These are phyloP conservation scores for Elaphomyces granulatus DNA, from an alignment of 495 filamentous ascomycete genomes.

Conservation along the genomic window DNA sequence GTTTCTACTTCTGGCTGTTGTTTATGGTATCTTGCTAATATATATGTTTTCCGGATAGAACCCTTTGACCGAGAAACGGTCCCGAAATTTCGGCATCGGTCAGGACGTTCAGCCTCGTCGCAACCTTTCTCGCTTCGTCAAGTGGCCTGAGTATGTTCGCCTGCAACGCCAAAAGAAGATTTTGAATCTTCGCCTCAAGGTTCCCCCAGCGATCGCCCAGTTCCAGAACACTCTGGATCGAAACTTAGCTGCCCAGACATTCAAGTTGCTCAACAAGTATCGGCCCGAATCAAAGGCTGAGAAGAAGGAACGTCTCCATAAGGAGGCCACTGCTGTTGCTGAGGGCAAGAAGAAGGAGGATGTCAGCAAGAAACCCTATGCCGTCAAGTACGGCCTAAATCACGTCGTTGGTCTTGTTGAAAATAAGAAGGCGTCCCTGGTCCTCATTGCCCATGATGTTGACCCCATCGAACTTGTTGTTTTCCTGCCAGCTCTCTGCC, in stretches of 20 bases:
- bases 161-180: conserved; percentile 99
- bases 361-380: conserved; percentile 98
- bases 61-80: conserved; percentile 95
- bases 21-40: conserved; percentile 19
- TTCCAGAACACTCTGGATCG: conserved; percentile 96
- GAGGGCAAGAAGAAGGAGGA: conserved; percentile 99
- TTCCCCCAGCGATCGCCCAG: conserved; percentile 93
- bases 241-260: conserved; percentile 89
- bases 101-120: conserved; percentile 96
- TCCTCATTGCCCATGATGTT: conserved; percentile 98
- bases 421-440: conserved; percentile 98
- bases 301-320: conserved; percentile 98
- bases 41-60: conserved; percentile 44
- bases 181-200: conserved; percentile 95
- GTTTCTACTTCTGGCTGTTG: conserved; percentile 4
- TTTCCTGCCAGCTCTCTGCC: conserved; percentile 97
- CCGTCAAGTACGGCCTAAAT: conserved; percentile 99
- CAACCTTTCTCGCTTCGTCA: conserved; percentile 97
- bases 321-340: conserved; percentile 92
- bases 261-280: conserved; percentile 99
- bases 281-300: conserved; percentile 96
- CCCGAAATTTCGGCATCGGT: conserved; percentile 97
- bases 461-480: conserved; percentile 99
- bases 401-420: conserved; percentile 99
- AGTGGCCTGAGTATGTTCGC: conserved; percentile 97